phyloP scores from a whole-genome alignment of 1,139 yeast genomes.

The Eremothecium sinecaudum region DNA sequence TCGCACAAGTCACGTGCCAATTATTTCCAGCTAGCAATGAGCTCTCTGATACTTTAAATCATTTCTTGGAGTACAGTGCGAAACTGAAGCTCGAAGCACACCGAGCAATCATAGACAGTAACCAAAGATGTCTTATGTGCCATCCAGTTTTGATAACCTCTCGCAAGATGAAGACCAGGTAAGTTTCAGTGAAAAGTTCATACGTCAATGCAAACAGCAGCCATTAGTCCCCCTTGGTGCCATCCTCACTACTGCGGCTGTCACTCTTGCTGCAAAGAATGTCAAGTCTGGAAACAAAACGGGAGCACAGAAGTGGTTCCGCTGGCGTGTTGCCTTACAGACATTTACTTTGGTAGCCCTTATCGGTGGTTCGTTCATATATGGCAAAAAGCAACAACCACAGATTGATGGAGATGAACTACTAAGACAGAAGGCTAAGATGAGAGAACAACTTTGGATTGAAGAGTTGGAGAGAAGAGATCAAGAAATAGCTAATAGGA shows the following conservation, averaged over 20 bases:
- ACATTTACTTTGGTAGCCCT: slow-evolving; percentile 73
- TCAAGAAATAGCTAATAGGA: slow-evolving; percentile 56
- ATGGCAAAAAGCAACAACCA: slow-evolving; percentile 35
- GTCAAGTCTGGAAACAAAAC: slow-evolving; percentile 61
- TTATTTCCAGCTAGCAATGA: no score
- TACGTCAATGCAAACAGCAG: slow-evolving; percentile 51
- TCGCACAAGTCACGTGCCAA: no score
- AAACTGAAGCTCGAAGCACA: no score
- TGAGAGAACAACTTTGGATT: slow-evolving; percentile 81
- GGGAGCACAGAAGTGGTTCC: slow-evolving; percentile 76
- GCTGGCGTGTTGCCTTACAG: slow-evolving; percentile 84
- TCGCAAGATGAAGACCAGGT: slow-evolving; percentile 24
- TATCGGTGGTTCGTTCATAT: slow-evolving; percentile 66
- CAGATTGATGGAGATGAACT: slow-evolving; percentile 50
- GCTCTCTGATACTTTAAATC: no score
- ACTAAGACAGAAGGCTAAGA: slow-evolving; percentile 65
- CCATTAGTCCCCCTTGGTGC: slow-evolving; percentile 79
- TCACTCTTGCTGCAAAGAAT: slow-evolving; percentile 67
- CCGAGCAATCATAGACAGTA: no score
- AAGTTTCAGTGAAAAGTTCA: slow-evolving; percentile 30
- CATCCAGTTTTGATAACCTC: slow-evolving; percentile 31
- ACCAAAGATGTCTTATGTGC: slow-evolving; percentile 32
- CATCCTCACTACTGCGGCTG: slow-evolving; percentile 71
- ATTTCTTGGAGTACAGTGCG: no score
- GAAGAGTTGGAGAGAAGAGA: slow-evolving; percentile 87